Evolutionary conservation across 768 basidiomycete genomes (phyloP), one percentile per base, ranked within the genome.

Genomic region (Mycena alexandri): DNA sequence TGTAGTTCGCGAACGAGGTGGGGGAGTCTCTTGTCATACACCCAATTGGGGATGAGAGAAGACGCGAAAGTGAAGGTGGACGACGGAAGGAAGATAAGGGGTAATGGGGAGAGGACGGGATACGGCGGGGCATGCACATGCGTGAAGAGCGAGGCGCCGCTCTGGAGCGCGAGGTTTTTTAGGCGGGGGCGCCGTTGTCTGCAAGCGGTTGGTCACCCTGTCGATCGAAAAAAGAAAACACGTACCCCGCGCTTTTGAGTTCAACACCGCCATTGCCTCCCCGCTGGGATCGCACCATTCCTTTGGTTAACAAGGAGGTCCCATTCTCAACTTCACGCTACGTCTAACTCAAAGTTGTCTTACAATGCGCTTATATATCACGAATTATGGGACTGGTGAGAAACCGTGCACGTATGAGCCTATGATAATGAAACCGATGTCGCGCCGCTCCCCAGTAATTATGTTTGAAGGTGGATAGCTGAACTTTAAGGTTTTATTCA

Each of bases 61-160:
- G 14, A 68, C 50, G 38, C 58, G 58, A 54, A 66, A 53, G 43
- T 71, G 51, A 24, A 41, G 46, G 62, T 44, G 60, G 69, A 48
- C 68, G 58, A 22, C 54, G 55, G 36, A 74, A 54, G 57, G 38
- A 38, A 38, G 10, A 38, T 38, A 4, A 9, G 38, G 38, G 38
- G 10, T 2, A 38, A 9, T 3, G 9, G 38, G 5, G 38, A 38
- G 11, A 38, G 38, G 38, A 38, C 38, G 38, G 81, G 75, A 58
- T 84, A 84, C 2, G 94, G 92, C 0, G 85, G 83, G 0, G 90
- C 78, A 61, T 91, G 81, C 22, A 86, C 83, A 44, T 94, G 93
- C 22, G 89, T 87, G 83, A 98, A 98, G 59, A 96, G 88, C 0
- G 94, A 92, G 3, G 94, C 93, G 3, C 98, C 97, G 0, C 92